These are phyloP conservation scores for Termitomyces sp. DNA, from an alignment of 768 basidiomycete genomes.

Conservation along the genomic window DNA sequence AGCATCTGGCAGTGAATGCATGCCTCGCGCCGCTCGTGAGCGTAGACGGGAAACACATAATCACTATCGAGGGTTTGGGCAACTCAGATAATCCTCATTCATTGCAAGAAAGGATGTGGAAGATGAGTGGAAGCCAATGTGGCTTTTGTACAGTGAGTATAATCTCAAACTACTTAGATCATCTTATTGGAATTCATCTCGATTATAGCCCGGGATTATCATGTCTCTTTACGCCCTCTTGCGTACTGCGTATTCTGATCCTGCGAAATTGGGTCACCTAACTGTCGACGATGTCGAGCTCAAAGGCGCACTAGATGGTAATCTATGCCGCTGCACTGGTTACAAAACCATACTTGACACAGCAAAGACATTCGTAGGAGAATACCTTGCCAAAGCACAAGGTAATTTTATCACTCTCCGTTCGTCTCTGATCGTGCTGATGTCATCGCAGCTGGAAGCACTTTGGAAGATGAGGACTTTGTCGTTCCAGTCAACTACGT, in stretches of 20 bases:
- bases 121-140: constrained; percentile 15
- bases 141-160: constrained; percentile 13
- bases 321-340: constrained; percentile 15
- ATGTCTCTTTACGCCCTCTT: constrained; percentile 15
- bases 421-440: not conserved
- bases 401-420: not conserved
- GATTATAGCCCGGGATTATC: constrained; percentile 11
- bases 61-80: constrained; percentile 12
- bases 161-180: not conserved
- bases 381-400: constrained; percentile 10
- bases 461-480: constrained; percentile 1
- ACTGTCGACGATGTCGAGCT: constrained; percentile 13
- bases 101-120: constrained; percentile 15
- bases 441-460: not conserved
- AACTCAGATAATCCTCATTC: constrained; percentile 14
- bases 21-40: constrained; percentile 14
- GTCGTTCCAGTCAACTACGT: constrained; percentile 10
- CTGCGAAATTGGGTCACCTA: constrained; percentile 11
- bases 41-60: constrained; percentile 14
- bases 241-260: constrained; percentile 14
- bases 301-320: constrained; percentile 14
- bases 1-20: constrained; percentile 13
- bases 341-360: constrained; percentile 13
- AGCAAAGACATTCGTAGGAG: constrained; percentile 15
- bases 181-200: not conserved